phyloP scores from a whole-genome alignment of 345 rosid species.

The Ceriops tagal region DNA sequence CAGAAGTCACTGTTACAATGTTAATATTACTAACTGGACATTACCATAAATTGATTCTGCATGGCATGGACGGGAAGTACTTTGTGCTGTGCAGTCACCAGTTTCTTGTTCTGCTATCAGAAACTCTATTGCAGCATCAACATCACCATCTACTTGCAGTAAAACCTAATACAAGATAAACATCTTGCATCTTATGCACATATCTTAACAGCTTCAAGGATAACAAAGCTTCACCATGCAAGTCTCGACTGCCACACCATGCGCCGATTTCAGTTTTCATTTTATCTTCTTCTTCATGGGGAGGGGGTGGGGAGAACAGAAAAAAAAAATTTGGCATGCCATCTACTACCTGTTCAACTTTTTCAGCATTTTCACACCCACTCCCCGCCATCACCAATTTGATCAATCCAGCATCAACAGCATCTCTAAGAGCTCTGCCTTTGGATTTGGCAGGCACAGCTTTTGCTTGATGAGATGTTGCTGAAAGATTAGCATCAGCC shows the following conservation, averaged over 20 bases:
- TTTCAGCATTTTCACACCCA: constrained; percentile 60
- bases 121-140: constrained; percentile 80
- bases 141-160: constrained; percentile 69
- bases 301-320: not conserved
- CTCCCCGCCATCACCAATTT: constrained; percentile 80
- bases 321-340: not conserved
- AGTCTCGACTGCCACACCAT: not conserved
- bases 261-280: no score
- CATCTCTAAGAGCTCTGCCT: constrained; percentile 29
- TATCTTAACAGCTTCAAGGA: not conserved
- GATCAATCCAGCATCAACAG: constrained; percentile 45
- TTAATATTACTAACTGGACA: constrained; percentile 37
- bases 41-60: constrained; percentile 51
- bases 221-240: not conserved
- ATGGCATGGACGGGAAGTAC: constrained; percentile 26
- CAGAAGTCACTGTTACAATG: not conserved
- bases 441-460: constrained; percentile 45
- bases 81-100: constrained; percentile 35
- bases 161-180: constrained; percentile 47
- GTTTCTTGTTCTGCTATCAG: constrained; percentile 60
- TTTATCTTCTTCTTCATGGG: not conserved
- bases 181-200: constrained; percentile 13
- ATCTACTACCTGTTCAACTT: constrained; percentile 63
- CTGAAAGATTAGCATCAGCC: constrained; percentile 89
- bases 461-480: constrained; percentile 61